Base-by-base conservation (phyloP, 83 land plant genomes). In the Picea engelmannii region DNA sequence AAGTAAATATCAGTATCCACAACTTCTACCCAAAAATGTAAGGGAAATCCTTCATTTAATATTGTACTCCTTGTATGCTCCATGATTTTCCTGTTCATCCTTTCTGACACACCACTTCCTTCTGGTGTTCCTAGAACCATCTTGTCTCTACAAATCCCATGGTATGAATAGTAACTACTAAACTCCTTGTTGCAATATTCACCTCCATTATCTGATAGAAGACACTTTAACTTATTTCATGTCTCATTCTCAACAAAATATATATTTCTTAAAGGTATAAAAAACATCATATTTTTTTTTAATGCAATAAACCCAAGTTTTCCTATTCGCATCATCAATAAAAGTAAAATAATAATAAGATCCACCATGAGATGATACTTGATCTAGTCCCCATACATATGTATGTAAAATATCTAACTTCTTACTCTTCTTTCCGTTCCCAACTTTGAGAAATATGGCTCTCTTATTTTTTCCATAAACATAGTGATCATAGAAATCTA, bases 381-480 rank as follows among this genome's bases (percentile, higher is more conserved):
- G 24, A 20, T 61, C 0, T 6, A 12, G 73, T 64, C 84, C 69
- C 80, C 70, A 82, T 44, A 77, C 84, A 65, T 82, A 70, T 47
- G 61, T 52, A 63, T 82, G 73, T 15, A 82, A 63, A 47, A 83
- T 15, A 40, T 78, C 76, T 55, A 83, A 67, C 74, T 66, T 78
- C 1, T 64, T 12, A 25, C 3, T 66, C 63, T 67, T 66, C 0
- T 66, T 76, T 8, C 23, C 6, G 42, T 52, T 38, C 16, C 61
- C 9, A 6, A 17, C 40, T 59, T 0, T 78, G 3, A 58, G n/a
- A 52, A 76, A 82, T 69, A 21, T 61, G n/a, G 63, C 59, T 75
- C 79, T 74, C 17, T 82, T 31, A 1, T 31, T 1, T 31, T 31
- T 31, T 31, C 2, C 35, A 31, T 31, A 31, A 31, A 31, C 35